Percentiles rank a stretch among this genome's conserved stretches.
phyloP scores from a whole-genome alignment of 202 grass and related monocot species.

The Carex arenaria region DNA sequence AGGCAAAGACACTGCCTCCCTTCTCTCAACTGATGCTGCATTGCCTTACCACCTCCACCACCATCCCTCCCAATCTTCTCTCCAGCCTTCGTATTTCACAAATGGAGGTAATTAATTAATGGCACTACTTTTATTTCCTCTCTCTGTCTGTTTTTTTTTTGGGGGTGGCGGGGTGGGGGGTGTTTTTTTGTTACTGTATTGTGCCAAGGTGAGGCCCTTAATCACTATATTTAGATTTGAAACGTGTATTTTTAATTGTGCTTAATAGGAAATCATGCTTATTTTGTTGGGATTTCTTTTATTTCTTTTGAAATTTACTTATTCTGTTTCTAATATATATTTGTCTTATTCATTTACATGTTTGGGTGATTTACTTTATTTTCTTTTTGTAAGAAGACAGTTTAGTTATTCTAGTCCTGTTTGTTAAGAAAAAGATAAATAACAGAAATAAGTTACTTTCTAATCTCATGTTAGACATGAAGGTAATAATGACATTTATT shows the following conservation, averaged over 20 bases:
- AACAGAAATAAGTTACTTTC: neutral
- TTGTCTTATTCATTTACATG: neutral
- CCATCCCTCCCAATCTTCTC: constrained; percentile 9
- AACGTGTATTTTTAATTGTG: neutral
- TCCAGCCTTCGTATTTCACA: neutral
- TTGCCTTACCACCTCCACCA: constrained; percentile 22
- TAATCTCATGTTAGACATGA: constrained; percentile 1
- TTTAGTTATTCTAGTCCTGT: neutral
- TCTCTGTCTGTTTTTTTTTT: neutral
- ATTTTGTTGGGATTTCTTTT: neutral
- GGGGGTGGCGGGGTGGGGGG: neutral
- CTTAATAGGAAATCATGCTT: neutral
- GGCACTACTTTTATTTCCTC: neutral
- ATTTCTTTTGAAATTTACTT: neutral
- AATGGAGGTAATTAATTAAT: neutral
- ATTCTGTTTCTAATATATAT: neutral
- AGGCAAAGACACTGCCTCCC: constrained; percentile 26
- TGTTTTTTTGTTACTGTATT: constrained; percentile 5
- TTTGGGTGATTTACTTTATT: neutral
- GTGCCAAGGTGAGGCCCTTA: no score
- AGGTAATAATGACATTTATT: neutral
- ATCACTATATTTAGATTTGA: no score
- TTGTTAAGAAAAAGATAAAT: neutral
- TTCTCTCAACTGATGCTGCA: constrained; percentile 7
- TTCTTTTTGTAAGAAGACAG: neutral